Evolutionary conservation across 139 green algal genomes (phyloP).

Genomic region (Bryopsis sp.): DNA sequence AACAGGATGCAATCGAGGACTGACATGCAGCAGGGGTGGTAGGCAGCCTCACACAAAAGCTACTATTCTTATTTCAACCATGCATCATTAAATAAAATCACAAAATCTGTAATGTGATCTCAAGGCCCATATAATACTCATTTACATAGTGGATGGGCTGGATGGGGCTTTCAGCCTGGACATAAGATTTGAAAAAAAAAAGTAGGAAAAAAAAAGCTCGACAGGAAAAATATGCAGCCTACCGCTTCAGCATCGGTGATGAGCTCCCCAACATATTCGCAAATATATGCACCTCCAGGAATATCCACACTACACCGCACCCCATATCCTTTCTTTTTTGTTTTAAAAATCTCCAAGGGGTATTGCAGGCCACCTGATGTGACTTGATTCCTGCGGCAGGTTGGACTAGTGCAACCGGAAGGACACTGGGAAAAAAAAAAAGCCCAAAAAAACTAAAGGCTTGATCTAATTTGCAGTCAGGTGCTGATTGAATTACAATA

Average conservation of each 20-base stretch:
- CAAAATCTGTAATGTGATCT: not conserved
- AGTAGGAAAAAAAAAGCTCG: not conserved
- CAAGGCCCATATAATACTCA: not conserved
- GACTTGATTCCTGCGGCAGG: conserved; percentile 22
- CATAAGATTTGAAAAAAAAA: not conserved
- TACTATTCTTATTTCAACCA: not conserved
- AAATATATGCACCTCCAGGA: conserved; percentile 32
- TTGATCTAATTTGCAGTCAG: too few species aligned
- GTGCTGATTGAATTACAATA: too few species aligned
- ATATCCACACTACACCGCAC: conserved; percentile 40
- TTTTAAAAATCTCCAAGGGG: conserved; percentile 53
- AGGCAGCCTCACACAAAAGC: not conserved
- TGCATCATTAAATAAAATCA: not conserved
- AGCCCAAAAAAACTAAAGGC: too few species aligned
- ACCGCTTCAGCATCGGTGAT: conserved; percentile 36
- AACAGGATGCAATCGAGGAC: not conserved
- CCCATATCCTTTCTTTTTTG: conserved; percentile 38
- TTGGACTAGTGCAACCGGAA: not conserved
- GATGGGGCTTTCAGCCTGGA: not conserved
- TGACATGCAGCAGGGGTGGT: not conserved
- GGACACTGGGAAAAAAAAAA: too few species aligned
- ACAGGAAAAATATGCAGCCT: not conserved
- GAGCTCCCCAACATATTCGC: conserved; percentile 36
- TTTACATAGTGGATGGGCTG: not conserved
- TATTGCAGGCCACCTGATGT: conserved; percentile 29